Conservation (phyloP, 305 asterid species). For the Monarda citriodora region DNA sequence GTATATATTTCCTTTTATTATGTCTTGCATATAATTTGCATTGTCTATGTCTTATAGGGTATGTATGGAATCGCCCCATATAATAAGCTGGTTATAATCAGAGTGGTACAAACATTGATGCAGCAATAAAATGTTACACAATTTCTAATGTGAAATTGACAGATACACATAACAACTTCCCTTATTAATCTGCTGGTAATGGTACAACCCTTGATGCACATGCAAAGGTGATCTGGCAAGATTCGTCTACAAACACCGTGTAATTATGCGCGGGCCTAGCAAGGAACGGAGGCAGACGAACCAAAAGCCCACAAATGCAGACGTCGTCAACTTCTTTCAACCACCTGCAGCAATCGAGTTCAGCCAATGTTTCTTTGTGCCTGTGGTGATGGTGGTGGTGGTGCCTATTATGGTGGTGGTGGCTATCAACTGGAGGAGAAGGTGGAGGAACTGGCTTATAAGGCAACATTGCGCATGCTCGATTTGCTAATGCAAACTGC, state of each 20-base stretch:
- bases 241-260: conserved; percentile 34
- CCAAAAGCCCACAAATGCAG: conserved; percentile 55
- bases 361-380: conserved; percentile 15
- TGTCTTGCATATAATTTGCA: too few relatives aligned
- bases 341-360: conserved; percentile 63
- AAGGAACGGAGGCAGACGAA: conserved; percentile 49
- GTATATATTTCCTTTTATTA: too few relatives aligned
- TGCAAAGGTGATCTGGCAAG: conserved; percentile 39
- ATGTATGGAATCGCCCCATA: too few relatives aligned
- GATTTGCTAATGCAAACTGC: conserved; percentile 47
- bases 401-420: conserved; percentile 12
- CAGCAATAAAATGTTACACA: background rate
- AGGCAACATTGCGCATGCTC: conserved; percentile 54
- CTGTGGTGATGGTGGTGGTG: conserved; percentile 17
- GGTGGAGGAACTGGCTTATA: conserved; percentile 33
- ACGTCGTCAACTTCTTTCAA: conserved; percentile 33
- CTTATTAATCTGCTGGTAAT: conserved; percentile 11
- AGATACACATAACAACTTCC: conserved; percentile 6
- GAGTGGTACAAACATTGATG: too few relatives aligned
- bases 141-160: conserved; percentile 9
- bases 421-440: conserved; percentile 2
- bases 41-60: too few relatives aligned
- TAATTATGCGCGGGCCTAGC: conserved; percentile 53
- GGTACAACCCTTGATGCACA: conserved; percentile 37
- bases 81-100: too few relatives aligned